Percentiles rank a stretch among this genome's conserved stretches.
Evolutionary conservation across 192 early-diverging fungal genomes (phyloP).

Genomic region (Coemansia sp.): DNA sequence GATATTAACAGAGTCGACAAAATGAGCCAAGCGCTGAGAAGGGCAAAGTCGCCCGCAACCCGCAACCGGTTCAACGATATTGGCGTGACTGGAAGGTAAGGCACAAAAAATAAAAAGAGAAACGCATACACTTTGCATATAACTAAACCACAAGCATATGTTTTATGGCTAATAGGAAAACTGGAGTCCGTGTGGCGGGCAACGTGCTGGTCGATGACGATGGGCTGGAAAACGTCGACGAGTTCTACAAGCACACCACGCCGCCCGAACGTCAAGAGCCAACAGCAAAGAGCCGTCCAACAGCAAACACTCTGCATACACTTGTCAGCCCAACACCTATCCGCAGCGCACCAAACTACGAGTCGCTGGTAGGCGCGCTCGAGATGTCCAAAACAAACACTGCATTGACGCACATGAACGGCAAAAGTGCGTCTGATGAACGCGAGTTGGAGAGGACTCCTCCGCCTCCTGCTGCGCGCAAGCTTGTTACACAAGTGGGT

Average conservation of each 20-base stretch:
- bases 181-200: conserved; percentile 40
- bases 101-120: background rate
- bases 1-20: background rate
- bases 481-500: too few relatives aligned
- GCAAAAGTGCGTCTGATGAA: background rate
- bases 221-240: conserved; percentile 45
- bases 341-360: conserved; percentile 21
- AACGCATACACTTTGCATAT: background rate
- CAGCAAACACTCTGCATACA: conserved; percentile 22
- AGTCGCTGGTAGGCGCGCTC: conserved; percentile 29
- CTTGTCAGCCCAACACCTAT: conserved; percentile 41
- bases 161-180: conserved; percentile 24
- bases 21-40: background rate
- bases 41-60: conserved; percentile 1
- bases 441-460: too few relatives aligned
- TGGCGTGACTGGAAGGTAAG: conserved; percentile 7
- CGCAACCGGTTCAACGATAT: conserved; percentile 10
- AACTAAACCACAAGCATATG: too few relatives aligned
- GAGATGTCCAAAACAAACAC: conserved; percentile 19
- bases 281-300: background rate
- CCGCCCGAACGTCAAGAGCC: conserved; percentile 7
- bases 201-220: conserved; percentile 35
- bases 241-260: conserved; percentile 45
- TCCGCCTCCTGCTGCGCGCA: too few relatives aligned
- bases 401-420: too few relatives aligned